Evolutionary conservation across 306 rosid genomes (phyloP).

Genomic region (Dalbergia cultrata): DNA sequence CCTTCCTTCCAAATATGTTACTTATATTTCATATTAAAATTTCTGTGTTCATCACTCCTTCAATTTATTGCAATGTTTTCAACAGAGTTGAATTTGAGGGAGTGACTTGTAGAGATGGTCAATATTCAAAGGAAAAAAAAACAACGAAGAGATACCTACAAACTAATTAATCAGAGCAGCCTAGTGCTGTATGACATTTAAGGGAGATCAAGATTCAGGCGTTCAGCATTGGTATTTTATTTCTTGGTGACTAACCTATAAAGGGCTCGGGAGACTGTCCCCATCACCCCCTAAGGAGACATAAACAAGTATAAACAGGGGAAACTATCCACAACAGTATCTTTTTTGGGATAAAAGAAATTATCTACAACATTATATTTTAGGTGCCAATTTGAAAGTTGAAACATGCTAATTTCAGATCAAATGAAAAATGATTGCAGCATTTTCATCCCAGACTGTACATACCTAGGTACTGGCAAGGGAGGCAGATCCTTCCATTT

Average conservation of each 20-base stretch:
- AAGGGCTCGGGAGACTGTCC: neutral
- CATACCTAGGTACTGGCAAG: conserved; percentile 84
- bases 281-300: neutral
- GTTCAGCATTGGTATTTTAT: conserved; percentile 1
- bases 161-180: no score
- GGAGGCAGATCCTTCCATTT: conserved; percentile 80
- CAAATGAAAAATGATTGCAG: neutral
- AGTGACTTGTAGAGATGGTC: no score
- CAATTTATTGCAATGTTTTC: no score
- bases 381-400: neutral
- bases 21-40: no score
- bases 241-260: conserved; percentile 19
- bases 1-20: no score
- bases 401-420: conserved; percentile 26
- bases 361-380: neutral
- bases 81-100: no score
- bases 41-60: no score
- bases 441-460: neutral
- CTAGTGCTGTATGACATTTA: neutral
- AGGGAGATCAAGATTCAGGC: conserved; percentile 24
- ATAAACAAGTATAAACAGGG: conserved; percentile 5
- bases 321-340: neutral
- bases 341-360: no score
- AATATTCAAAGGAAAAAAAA: no score
- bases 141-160: no score